A percentile compares a stretch with the other conserved stretches of the same genome.
phyloP scores from a whole-genome alignment of 1,139 yeast species.

The Nakaseomyces nivariensis region DNA sequence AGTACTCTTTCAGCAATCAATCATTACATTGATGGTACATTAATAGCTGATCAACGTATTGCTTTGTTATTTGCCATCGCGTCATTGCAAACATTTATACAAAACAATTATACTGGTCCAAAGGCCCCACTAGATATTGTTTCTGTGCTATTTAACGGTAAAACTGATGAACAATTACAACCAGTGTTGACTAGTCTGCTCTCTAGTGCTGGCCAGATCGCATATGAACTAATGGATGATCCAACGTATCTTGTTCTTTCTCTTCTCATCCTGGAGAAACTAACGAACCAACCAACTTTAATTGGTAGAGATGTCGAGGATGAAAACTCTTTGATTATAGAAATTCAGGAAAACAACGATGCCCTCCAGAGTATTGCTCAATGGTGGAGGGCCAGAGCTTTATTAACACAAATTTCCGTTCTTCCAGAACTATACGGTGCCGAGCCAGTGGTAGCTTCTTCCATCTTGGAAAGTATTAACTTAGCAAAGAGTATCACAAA shows the following conservation, averaged over 20 bases:
- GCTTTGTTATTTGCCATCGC: slow-evolving; percentile 39
- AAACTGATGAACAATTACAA: background rate
- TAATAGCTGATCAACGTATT: slow-evolving; percentile 1
- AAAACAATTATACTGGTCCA: slow-evolving; percentile 82
- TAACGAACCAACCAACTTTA: slow-evolving; percentile 31
- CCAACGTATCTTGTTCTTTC: slow-evolving; percentile 46
- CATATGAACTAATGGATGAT: slow-evolving; percentile 49
- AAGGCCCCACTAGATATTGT: slow-evolving; percentile 35
- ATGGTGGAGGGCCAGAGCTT: slow-evolving; percentile 70
- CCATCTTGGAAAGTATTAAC: slow-evolving; percentile 24
- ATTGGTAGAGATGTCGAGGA: slow-evolving; percentile 21
- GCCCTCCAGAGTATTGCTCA: slow-evolving; percentile 37
- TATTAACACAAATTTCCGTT: slow-evolving; percentile 52
- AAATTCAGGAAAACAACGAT: slow-evolving; percentile 5
- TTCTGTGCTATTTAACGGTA: slow-evolving; percentile 20
- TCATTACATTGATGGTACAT: slow-evolving; percentile 1
- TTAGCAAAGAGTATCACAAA: slow-evolving; percentile 24
- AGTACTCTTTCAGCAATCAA: slow-evolving; percentile 4
- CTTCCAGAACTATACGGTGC: slow-evolving; percentile 48
- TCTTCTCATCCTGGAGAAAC: slow-evolving; percentile 41
- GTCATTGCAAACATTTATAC: slow-evolving; percentile 59
- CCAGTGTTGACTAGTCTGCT: slow-evolving; percentile 35
- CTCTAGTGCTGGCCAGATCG: slow-evolving; percentile 40
- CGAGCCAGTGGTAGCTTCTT: slow-evolving; percentile 29
- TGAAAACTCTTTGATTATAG: slow-evolving; percentile 22